Conservation (phyloP, 345 rosid species). For the Citrus glauca region DNA sequence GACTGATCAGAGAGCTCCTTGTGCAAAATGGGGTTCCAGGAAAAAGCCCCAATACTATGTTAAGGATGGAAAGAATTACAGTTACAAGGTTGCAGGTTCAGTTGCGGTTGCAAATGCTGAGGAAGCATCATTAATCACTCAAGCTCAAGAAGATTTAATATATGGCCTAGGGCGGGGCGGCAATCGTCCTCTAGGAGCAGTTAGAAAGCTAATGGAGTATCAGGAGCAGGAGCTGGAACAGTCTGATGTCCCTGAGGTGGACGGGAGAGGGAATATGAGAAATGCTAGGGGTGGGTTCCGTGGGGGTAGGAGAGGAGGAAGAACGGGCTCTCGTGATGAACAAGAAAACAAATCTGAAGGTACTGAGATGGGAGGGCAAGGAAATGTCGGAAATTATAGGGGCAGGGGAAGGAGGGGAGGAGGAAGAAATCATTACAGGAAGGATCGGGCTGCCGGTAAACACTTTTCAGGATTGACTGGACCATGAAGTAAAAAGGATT, state of each 20-base stretch:
- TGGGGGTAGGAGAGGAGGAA: constrained; percentile 34
- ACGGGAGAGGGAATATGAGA: constrained; percentile 31
- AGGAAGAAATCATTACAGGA: constrained; percentile 50
- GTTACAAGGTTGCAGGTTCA: constrained; percentile 84
- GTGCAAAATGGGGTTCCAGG: constrained; percentile 74
- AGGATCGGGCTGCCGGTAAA: constrained; percentile 69
- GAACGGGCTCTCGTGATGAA: constrained; percentile 17
- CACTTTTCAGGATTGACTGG: constrained; percentile 74
- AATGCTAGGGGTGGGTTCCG: constrained; percentile 42
- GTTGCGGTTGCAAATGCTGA: constrained; percentile 70
- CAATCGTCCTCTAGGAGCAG: constrained; percentile 74
- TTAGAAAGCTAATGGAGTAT: constrained; percentile 54
- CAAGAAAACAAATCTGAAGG: constrained; percentile 32
- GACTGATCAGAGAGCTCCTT: constrained; percentile 22
- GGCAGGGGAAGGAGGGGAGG: constrained; percentile 68
- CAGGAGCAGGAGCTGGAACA: constrained; percentile 24
- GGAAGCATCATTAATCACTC: constrained; percentile 63
- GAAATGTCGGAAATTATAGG: constrained; percentile 38
- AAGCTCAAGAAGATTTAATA: constrained; percentile 63
- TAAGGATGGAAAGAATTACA: constrained; percentile 94
- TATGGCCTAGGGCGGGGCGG: constrained; percentile 92
- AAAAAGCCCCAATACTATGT: constrained; percentile 79
- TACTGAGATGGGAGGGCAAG: constrained; percentile 36
- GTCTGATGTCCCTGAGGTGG: constrained; percentile 26
- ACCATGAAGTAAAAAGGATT: constrained; percentile 16